Evolutionary conservation across 2,329 filamentous ascomycete species (phyloP), one percentile per base, ranked within the genome.

Genomic region (Zymoseptoria brevis): DNA sequence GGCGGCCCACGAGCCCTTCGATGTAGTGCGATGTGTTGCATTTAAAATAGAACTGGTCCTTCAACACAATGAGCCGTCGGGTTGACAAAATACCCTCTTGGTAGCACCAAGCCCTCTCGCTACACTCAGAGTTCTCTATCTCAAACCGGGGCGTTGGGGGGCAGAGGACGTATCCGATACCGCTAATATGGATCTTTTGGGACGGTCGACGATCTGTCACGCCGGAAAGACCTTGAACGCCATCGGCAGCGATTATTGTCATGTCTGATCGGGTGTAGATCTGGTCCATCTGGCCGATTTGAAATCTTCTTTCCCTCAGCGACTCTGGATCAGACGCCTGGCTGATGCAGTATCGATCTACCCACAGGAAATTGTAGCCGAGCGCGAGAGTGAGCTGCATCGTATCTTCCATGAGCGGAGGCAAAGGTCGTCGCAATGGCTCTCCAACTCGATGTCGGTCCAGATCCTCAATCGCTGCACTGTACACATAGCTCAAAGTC

Each of bases 401-500:
- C 16, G 53, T 41, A 24, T 55, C 53, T 45, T 55, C 35, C 35
- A 45, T 45, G 16, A 45, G 35, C 35, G 13, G 11, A 45, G 35
- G 35, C 35, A 45, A n/a, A 7, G 35, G 35, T 59, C 26, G 29
- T 55, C 7, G 53, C 53, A 29, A 29, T 26, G 11, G 53, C 55
- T 35, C 48, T 59, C 16, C 53, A 59, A 11, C 53, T 59, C 45
- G 26, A 26, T 9, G 26, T 51, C 21, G 53, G 53, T 24, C 35
- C 11, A 45, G 35, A n/a, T 45, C 35, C 35, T 45, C 35, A 45
- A 16, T 45, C 35, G 35, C 35, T 16, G 35, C 35, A 16, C 35
- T n/a, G 35, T 45, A 45, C 16, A 45, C 35, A 45, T 45, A 45
- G 35, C 35, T 45, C 35, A 45, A n/a, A 2, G 35, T 45, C 35